Evolutionary conservation across 306 rosid species (phyloP), one percentile per base, ranked within the genome.

Genomic region (Begonia fuchsioides): DNA sequence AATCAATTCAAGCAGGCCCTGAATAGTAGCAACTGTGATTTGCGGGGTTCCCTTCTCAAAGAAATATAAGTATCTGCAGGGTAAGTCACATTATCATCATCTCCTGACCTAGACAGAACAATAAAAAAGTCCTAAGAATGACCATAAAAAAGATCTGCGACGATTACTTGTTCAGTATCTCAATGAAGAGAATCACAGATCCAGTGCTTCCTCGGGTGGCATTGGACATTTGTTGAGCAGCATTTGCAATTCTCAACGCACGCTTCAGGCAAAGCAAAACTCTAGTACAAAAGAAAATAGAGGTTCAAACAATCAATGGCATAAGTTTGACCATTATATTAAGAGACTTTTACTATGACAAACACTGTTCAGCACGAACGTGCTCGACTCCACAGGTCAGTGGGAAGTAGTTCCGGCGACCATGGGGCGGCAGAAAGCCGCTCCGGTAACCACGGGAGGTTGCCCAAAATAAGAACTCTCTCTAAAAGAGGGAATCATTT

Each of bases 11-110:
- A 78, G 76, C 58, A 88, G 69, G 64, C 93, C 80, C 75, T 80
- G 86, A 58, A 88, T 75, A 18, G 88, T 62, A 56, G 88, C 82
- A 44, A 78, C 77, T 1, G 83, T 83, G 61, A 88, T 70, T 65
- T 83, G 96, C 7, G 80, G 79, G 75, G 80, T 87, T 15, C 94
- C 94, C 68, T 87, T 87, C 83, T 87, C 96, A 17, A 71, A 83
- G 82, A 87, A 87, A 69, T 87, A 87, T 39, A 87, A 86, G 72
- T 87, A 87, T 78, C 96, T 69, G 78, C 59, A 68, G 60, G 60
- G 54, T 66, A 12, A 10, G 61, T 26, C 39, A 47, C 18, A 39
- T 7, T 54, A 51, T 26, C 60, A 10, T 39, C 53, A 58, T 45
- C 52, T 35, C 61, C 8, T 46, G 20, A 39, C 51, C 47, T 39